Evolutionary conservation across 371 early-diverging fungal species (phyloP).

Genomic region (Mortierella sp.): DNA sequence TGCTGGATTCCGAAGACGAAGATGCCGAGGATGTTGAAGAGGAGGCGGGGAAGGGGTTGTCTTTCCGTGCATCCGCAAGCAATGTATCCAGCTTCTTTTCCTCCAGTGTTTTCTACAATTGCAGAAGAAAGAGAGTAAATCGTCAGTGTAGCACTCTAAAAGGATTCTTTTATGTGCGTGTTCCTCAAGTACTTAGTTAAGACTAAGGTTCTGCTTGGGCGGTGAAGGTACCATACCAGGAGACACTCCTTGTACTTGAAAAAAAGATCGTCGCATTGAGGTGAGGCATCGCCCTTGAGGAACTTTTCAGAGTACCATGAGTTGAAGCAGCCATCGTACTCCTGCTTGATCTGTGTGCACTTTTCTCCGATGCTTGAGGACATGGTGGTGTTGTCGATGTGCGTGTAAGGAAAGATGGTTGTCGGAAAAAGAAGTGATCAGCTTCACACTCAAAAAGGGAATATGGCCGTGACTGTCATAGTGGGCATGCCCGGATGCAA

Average conservation of each 20-base stretch:
- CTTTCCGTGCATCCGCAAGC: constrained; percentile 82
- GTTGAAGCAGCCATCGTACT: constrained; percentile 94
- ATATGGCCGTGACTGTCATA: no score
- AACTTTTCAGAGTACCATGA: constrained; percentile 97
- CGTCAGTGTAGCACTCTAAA: neutral
- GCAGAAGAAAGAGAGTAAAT: neutral
- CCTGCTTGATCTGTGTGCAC: constrained; percentile 91
- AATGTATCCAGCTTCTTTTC: constrained; percentile 85
- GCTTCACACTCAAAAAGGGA: constrained; percentile 2
- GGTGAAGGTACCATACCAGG: constrained; percentile 63
- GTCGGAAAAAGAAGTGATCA: neutral
- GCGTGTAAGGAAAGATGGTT: neutral
- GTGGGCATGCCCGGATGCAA: neutral
- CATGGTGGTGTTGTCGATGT: constrained; percentile 52
- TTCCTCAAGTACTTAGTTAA: neutral
- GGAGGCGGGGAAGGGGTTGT: constrained; percentile 71
- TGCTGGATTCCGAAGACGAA: constrained; percentile 35
- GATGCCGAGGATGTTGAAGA: constrained; percentile 25
- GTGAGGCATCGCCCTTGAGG: constrained; percentile 84
- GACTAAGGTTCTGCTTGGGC: no score
- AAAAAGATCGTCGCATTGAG: constrained; percentile 90
- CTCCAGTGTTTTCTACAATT: constrained; percentile 74
- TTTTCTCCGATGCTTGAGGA: constrained; percentile 84
- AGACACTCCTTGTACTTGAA: constrained; percentile 89
- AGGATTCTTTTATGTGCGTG: neutral